Evolutionary conservation across 495 filamentous ascomycete genomes (phyloP).

Genomic region (Glonium stellatum): DNA sequence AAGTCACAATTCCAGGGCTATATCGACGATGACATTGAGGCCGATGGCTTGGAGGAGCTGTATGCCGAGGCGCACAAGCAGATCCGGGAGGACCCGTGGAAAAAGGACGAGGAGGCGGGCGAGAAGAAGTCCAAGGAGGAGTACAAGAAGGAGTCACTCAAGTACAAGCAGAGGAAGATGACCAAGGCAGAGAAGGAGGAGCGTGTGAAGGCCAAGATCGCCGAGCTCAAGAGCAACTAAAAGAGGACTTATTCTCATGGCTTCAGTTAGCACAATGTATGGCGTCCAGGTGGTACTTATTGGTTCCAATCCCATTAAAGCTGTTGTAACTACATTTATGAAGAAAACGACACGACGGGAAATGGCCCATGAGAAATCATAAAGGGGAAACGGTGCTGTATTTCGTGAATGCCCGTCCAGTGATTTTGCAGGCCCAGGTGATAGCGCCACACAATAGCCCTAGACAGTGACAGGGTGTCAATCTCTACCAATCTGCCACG

Average conservation of each 20-base stretch:
- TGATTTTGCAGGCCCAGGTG: not conserved
- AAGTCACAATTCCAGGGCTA: constrained; percentile 96
- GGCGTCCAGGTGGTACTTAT: constrained; percentile 23
- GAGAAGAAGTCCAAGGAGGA: constrained; percentile 91
- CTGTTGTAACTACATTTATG: not conserved
- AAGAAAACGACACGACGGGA: not conserved
- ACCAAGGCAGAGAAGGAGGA: constrained; percentile 70
- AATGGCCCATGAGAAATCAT: no score
- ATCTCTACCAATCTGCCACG: not conserved
- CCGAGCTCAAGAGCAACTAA: constrained; percentile 50
- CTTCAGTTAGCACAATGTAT: constrained; percentile 19
- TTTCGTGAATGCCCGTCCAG: not conserved
- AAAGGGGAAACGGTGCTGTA: not conserved
- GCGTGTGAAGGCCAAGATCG: constrained; percentile 83
- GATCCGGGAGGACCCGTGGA: constrained; percentile 97
- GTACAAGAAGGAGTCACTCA: constrained; percentile 92
- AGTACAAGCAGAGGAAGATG: constrained; percentile 72
- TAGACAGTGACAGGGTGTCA: no score
- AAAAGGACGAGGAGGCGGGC: constrained; percentile 74
- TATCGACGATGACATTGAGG: constrained; percentile 92
- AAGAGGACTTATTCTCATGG: not conserved
- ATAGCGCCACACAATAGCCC: not conserved
- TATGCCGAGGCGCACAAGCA: constrained; percentile 91
- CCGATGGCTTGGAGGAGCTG: constrained; percentile 93
- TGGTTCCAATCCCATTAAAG: not conserved